phyloP scores from a whole-genome alignment of 306 rosid genomes.

The Mimosa pudica region DNA sequence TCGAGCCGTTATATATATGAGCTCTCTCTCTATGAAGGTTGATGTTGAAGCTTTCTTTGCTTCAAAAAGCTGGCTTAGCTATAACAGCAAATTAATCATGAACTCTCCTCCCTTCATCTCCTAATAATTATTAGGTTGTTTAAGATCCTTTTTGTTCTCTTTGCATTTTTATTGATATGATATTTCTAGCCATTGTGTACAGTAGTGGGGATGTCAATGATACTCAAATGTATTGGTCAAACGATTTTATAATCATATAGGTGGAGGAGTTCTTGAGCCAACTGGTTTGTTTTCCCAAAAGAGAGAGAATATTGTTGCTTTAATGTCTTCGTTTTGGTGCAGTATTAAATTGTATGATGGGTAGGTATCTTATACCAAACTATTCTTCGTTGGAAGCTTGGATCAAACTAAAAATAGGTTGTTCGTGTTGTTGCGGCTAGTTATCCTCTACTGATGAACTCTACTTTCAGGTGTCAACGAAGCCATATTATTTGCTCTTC shows the following conservation, averaged over 20 bases:
- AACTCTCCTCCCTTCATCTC: not conserved
- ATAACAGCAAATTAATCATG: not conserved
- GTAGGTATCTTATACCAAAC: constrained; percentile 28
- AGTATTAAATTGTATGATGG: not conserved
- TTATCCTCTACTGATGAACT: not conserved
- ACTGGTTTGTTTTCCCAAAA: constrained; percentile 24
- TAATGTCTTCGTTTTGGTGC: constrained; percentile 10
- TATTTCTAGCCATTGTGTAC: not conserved
- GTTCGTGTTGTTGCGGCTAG: constrained; percentile 20
- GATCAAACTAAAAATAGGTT: not conserved
- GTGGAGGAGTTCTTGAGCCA: constrained; percentile 16
- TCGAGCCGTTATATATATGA: constrained; percentile 6
- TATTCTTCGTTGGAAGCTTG: constrained; percentile 33
- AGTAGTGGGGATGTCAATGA: not conserved
- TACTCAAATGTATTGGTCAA: not conserved
- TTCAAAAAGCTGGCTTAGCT: not conserved
- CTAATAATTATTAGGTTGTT: not conserved
- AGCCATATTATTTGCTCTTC: not conserved
- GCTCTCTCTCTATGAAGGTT: not conserved
- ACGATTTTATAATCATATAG: not conserved
- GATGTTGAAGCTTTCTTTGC: constrained; percentile 11
- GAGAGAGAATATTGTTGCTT: constrained; percentile 23
- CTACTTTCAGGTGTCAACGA: constrained; percentile 16
- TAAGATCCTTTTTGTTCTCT: not conserved
- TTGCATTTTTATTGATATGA: constrained; percentile 3